Evolutionary conservation across 2,329 filamentous ascomycete species (phyloP).

Genomic region (Parascedosporium putredinis): DNA sequence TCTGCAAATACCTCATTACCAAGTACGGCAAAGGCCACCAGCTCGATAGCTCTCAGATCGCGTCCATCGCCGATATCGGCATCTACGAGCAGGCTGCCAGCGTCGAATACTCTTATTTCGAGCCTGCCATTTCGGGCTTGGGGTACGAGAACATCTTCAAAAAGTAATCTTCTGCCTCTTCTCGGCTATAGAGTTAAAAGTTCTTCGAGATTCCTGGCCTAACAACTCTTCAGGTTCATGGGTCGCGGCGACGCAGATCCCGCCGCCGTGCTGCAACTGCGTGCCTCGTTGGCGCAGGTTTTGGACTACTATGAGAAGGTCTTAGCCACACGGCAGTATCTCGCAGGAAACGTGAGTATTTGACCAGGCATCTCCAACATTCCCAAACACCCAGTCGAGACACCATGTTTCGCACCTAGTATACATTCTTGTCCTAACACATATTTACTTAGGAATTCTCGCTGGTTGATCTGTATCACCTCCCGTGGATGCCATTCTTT

Average conservation of each 20-base stretch:
- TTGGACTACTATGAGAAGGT: neutral
- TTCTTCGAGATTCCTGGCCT: too few relatives aligned
- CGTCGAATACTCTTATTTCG: neutral
- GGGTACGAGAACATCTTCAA: neutral
- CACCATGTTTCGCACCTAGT: too few relatives aligned
- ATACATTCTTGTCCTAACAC: too few relatives aligned
- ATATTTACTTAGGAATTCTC: neutral
- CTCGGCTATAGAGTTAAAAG: too few relatives aligned
- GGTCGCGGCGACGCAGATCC: neutral
- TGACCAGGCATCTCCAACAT: too few relatives aligned
- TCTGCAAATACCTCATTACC: slow-evolving; percentile 5
- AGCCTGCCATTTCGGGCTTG: neutral
- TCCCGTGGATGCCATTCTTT: neutral
- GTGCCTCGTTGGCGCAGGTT: neutral
- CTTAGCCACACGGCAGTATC: neutral
- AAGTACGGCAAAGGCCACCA: neutral
- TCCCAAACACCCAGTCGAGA: too few relatives aligned
- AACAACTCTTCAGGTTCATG: too few relatives aligned
- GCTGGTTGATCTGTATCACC: neutral
- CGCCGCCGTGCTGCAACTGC: neutral
- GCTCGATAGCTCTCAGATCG: neutral
- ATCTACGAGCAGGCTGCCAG: neutral
- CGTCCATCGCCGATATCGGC: neutral
- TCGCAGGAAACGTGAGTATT: neutral
- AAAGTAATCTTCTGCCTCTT: too few relatives aligned